Percentiles rank a stretch among this genome's conserved stretches.
These are phyloP conservation scores for Fusarium mundagurra DNA, from an alignment of 2,329 filamentous ascomycete species.

Conservation along the genomic window DNA sequence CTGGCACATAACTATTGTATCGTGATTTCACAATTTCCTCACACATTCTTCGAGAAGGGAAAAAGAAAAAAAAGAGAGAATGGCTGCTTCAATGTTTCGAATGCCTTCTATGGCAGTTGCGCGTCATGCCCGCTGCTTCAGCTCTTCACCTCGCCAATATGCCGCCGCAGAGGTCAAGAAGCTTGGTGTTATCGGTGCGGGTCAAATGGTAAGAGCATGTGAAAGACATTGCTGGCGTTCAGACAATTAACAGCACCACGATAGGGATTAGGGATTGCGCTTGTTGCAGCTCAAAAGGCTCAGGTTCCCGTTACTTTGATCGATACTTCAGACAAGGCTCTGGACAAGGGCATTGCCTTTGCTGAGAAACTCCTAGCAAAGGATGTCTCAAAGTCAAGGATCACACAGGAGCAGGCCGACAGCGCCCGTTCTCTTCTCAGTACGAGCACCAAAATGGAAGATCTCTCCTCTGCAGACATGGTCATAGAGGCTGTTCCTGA, in stretches of 20 bases:
- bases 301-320: constrained; percentile 85
- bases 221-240: constrained; percentile 31
- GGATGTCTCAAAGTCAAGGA: constrained; percentile 86
- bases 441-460: constrained; percentile 77
- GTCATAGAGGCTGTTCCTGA: constrained; percentile 98
- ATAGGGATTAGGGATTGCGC: constrained; percentile 92
- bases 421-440: constrained; percentile 75
- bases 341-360: constrained; percentile 91
- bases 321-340: constrained; percentile 82
- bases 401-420: constrained; percentile 84
- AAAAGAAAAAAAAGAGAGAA: constrained; percentile 47
- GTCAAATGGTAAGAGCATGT: constrained; percentile 83
- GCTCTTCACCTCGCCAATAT: constrained; percentile 68
- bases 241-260: constrained; percentile 26
- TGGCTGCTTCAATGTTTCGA: constrained; percentile 54
- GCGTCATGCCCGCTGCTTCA: constrained; percentile 69
- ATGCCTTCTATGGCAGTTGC: constrained; percentile 48
- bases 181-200: constrained; percentile 91
- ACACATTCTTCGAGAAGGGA: background rate
- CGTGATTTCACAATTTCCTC: background rate
- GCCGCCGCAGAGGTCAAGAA: constrained; percentile 79
- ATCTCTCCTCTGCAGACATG: constrained; percentile 87
- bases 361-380: constrained; percentile 94
- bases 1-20: background rate
- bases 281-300: constrained; percentile 89